Percentiles rank a stretch among this genome's conserved stretches.
Evolutionary conservation across 2,329 filamentous ascomycete species (phyloP).

Genomic region (Ascocoryne sarcoides): DNA sequence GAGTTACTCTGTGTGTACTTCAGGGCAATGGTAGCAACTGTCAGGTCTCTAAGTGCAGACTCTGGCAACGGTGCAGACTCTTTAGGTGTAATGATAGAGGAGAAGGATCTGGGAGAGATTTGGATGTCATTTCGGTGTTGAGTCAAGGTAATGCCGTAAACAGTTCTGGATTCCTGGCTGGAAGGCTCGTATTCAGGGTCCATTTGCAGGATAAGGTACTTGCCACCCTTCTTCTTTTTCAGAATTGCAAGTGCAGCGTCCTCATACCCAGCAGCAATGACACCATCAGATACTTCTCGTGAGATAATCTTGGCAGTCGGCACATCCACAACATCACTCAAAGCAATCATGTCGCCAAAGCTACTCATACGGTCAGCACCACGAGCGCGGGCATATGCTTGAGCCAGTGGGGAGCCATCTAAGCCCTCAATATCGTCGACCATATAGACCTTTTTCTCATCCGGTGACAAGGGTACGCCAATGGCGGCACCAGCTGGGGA

Average conservation of each 20-base stretch:
- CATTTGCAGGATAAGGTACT: conserved; percentile 93
- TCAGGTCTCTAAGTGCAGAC: conserved; percentile 77
- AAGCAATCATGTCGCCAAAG: conserved; percentile 92
- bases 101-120: conserved; percentile 80
- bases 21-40: conserved; percentile 90
- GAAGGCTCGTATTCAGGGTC: conserved; percentile 77
- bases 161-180: conserved; percentile 67
- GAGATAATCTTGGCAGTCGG: conserved; percentile 96
- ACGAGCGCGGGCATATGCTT: conserved; percentile 90
- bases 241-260: conserved; percentile 82
- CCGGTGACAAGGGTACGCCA: conserved; percentile 73
- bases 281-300: conserved; percentile 93
- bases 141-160: conserved; percentile 80
- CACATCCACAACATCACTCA: conserved; percentile 84
- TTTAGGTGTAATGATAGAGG: conserved; percentile 78
- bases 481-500: conserved; percentile 95
- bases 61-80: conserved; percentile 64
- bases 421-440: conserved; percentile 90
- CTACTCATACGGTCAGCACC: conserved; percentile 98
- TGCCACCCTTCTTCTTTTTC: conserved; percentile 96
- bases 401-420: conserved; percentile 75
- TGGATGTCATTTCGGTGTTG: conserved; percentile 90
- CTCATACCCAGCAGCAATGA: conserved; percentile 84
- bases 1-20: conserved; percentile 99
- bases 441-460: conserved; percentile 96